phyloP scores from a whole-genome alignment of 345 rosid genomes.

The Salix suchowensis region DNA sequence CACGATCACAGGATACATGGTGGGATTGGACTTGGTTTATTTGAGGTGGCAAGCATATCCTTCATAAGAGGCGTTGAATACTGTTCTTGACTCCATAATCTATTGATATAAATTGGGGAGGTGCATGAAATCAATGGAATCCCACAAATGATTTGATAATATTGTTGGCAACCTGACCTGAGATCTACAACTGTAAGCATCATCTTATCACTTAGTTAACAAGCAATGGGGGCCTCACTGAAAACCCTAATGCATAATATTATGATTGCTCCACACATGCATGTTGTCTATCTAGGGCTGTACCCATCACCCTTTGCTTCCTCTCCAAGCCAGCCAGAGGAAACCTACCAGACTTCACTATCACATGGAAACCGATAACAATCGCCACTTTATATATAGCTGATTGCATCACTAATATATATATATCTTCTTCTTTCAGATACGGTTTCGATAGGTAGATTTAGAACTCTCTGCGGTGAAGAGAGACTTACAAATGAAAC shows the following conservation, averaged over 20 bases:
- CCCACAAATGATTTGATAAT: background rate
- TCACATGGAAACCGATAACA: background rate
- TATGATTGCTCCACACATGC: background rate
- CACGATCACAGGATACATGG: background rate
- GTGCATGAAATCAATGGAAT: background rate
- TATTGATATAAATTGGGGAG: background rate
- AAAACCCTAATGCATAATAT: background rate
- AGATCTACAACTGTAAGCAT: background rate
- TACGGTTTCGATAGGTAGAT: no score
- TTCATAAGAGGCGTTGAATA: no score
- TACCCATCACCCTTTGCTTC: conserved; percentile 5
- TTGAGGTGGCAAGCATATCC: background rate
- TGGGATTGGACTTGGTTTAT: background rate
- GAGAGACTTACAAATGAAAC: no score
- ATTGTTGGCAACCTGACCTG: background rate
- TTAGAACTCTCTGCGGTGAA: no score
- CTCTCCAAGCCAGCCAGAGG: background rate
- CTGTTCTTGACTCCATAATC: background rate
- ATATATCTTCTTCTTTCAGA: background rate
- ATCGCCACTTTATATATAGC: background rate
- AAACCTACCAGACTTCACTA: background rate
- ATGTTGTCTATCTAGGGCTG: background rate
- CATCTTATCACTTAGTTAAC: background rate
- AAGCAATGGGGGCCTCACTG: background rate
- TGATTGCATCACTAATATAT: background rate